Base-by-base conservation (phyloP, 768 basidiomycete genomes). In the Podaxis rugospora region DNA sequence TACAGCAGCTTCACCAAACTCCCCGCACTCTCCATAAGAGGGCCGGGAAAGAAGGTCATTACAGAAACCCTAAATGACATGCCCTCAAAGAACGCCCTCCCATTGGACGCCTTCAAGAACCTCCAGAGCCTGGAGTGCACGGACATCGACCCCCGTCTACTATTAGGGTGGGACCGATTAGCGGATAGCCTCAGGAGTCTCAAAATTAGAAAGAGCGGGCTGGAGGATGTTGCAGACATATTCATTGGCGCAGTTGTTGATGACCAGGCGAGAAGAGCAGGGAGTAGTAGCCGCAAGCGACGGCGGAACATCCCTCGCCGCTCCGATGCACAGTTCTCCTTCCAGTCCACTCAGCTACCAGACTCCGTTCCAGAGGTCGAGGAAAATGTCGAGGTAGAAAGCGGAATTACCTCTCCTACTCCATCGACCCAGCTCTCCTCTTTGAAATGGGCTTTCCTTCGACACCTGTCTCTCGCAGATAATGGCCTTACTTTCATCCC, bases 1-100 rank as follows among this genome's bases (percentile, higher is more conserved):
- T 96, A 87, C 76, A 93, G 92, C 70, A 84, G 87, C 69, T 93
- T 96, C 77, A 97, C 93, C 47, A 93, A 91, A 74, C 77, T 97
- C 0, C 94, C 94, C 14, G 88, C 93, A 1, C 78, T 96, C 40
- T 75, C 79, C 5, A 74, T 95, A 58, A 80, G 78, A 62, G 80
- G 87, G 1, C 89, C 90, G 0, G 83, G 83, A 49, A 79, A 80
- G 51, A 85, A 84, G 58, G 74, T 84, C 65, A 86, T 95, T 25
- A 70, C 81, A 4, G 93, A 93, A 69, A 79, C 93, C 10, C 76
- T 80, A 3, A 78, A 83, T 37, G 90, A 93, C 56, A 79, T 87
- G 3, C 86, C 90, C 0, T 83, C 83, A 64, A 81, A 85, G 68
- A 89, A 85, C 66, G 91, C 90, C 13, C 71, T 95, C 14, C 94